Conservation (phyloP, 768 basidiomycete species). For the Serendipita sp. region DNA sequence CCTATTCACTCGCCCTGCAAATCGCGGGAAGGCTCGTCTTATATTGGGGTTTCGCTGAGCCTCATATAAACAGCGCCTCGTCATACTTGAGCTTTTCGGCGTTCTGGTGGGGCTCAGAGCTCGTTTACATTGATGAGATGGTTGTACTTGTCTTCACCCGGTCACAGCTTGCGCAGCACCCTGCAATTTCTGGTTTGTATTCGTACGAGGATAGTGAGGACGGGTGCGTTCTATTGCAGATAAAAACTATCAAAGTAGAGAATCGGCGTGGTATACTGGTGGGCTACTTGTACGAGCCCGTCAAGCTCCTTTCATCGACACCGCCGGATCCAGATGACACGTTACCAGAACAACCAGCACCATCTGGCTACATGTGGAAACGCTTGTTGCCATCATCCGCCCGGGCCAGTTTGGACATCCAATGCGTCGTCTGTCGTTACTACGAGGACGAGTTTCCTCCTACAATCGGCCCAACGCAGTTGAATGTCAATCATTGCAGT, state of each 20-base stretch:
- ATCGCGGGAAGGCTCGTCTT: background rate
- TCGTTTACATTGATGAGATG: background rate
- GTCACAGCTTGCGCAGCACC: background rate
- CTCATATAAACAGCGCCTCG: background rate
- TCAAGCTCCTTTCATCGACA: background rate
- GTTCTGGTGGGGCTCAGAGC: constrained; percentile 6
- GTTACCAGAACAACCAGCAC: background rate
- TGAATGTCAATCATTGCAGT: no score
- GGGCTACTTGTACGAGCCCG: background rate
- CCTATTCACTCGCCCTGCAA: background rate
- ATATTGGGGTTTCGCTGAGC: background rate
- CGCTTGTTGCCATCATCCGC: background rate
- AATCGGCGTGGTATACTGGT: background rate
- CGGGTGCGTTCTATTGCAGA: background rate
- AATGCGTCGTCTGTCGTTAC: background rate
- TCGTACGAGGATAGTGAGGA: background rate
- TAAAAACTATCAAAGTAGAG: background rate
- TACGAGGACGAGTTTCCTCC: background rate
- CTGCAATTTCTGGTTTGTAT: background rate
- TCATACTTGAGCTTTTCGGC: background rate
- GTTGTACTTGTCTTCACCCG: background rate
- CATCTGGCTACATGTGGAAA: background rate
- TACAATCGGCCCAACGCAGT: no score
- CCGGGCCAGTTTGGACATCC: background rate
- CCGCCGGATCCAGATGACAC: background rate